Base-by-base conservation (phyloP, 306 rosid genomes). In the Mucuna pruriens region DNA sequence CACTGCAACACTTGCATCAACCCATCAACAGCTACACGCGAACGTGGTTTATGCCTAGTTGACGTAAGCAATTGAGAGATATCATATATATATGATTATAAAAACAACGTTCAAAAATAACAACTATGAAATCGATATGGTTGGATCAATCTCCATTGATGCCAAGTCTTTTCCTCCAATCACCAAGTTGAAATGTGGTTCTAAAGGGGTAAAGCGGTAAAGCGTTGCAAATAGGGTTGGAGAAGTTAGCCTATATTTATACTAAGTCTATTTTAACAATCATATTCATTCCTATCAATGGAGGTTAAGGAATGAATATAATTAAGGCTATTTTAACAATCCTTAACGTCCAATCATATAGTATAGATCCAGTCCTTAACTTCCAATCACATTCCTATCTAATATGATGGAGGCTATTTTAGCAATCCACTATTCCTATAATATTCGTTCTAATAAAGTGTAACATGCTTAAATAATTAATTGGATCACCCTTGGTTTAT, bases 21-120 rank as follows among this genome's bases (percentile, higher is more conserved):
- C 89, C 81, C 82, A 54, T 87, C 85, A 58, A 82, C 89, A 67
- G 83, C 72, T 58, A 85, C 80, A 45, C 52, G 70, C 1, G n/a
- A 57, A 57, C n/a, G 34, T 17, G 20, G 6, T 55, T 31, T 20
- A 52, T 8, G 65, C 17, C 13, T 58, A 58, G 17, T 25, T 25
- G 17, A 26, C 13, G 8, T 5, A 60, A 60, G 13, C 19, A 58
- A 58, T 23, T 60, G 39, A 60, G 8, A 60, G 66, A 60, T 11
- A 60, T 26, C 66, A 29, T n/a, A n/a, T n/a, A 12, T 25, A 54
- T 20, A 52, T 20, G 11, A 52, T 22, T 22, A 17, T n/a, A 57
- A 57, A 23, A 60, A 2, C 19, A 29, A 8, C 1, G 9, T 13
- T 4, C 9, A 12, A 25, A 29, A 26, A 58, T 58, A 13, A 13